Base-by-base conservation (phyloP, 2,329 filamentous ascomycete genomes). In the Talaromyces islandicus region DNA sequence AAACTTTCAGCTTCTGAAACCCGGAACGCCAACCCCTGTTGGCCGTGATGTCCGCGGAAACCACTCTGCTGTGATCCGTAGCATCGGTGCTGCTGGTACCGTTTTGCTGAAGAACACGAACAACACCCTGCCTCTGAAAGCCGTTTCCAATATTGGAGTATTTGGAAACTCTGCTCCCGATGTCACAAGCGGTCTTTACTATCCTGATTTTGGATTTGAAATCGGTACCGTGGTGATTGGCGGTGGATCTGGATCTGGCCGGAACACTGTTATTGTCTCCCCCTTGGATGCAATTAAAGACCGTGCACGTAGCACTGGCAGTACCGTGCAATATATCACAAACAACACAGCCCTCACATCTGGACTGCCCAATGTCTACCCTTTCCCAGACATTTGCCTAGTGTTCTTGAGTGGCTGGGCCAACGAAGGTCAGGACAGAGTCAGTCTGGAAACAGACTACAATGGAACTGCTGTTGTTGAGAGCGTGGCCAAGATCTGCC, bases 41-140 rank as follows among this genome's bases (percentile, higher is more conserved):
- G 60, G 60, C n/a, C 58, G 61, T 29, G 87, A 96, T 68, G 92
- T 94, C 10, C 88, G 86, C 50, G 81, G 74, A 29, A 81, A 92
- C 57, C 91, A 96, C 69, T 85, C 77, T 46, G 70, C 75, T 17
- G 77, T 90, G 57, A 92, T 95, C 64, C 86, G 91, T 2, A 43
- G 55, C 10, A 60, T 63, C 7, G 61, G 61, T 11, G 27, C 55
- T 51, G 61, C 61, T n/a, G 57, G 58, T 21, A 52, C 61, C 9
- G 82, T 86, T 2, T 69, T 80, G 68, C 60, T 83, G 17, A 83
- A 83, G 70, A 85, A 86, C 59, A 68, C 66, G 1, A 76, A 79
- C 59, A 71, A 74, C 9, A 69, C 79, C 2, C 73, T 86, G 1
- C 83, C 83, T 0, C 70, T 86, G 4, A 64, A 64, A 9, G 62